A percentile compares a stretch with the other conserved stretches of the same genome.
phyloP scores from a whole-genome alignment of 352 stramenopile genomes.

The Globisporangium yorkense region DNA sequence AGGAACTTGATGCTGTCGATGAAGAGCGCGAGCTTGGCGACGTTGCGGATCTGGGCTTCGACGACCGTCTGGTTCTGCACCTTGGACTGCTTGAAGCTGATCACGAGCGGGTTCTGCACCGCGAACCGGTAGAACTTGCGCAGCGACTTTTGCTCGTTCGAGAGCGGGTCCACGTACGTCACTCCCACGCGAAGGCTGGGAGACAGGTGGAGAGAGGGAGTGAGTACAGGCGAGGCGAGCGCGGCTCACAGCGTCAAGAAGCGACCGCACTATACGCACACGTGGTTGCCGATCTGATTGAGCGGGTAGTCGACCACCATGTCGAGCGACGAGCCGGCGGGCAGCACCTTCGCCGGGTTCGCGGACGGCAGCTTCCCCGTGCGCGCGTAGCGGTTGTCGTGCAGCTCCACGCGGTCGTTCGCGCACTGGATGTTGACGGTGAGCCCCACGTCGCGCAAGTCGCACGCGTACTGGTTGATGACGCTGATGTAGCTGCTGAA shows the following conservation, averaged over 20 bases:
- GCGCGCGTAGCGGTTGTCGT: conserved; percentile 67
- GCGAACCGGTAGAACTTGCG: conserved; percentile 91
- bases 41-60: conserved; percentile 80
- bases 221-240: neutral
- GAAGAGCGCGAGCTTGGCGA: conserved; percentile 74
- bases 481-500: conserved; percentile 93
- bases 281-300: conserved; percentile 84
- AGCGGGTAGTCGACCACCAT: conserved; percentile 91
- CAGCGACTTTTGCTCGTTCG: conserved; percentile 77
- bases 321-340: conserved; percentile 73
- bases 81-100: conserved; percentile 79
- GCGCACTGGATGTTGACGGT: conserved; percentile 85
- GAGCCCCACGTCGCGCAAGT: conserved; percentile 68
- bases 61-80: conserved; percentile 48
- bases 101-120: conserved; percentile 86
- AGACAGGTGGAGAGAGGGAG: neutral
- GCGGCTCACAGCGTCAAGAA: no score
- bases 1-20: conserved; percentile 80
- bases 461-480: conserved; percentile 85
- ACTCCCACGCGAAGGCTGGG: conserved; percentile 70
- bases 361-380: conserved; percentile 57
- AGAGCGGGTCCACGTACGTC: conserved; percentile 65
- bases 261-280: conserved; percentile 21
- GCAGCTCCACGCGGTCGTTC: conserved; percentile 73
- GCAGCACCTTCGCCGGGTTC: conserved; percentile 73